A percentile compares a stretch with the other conserved stretches of the same genome.
phyloP scores from a whole-genome alignment of 164 flowering plant genomes.

The grape (Vitis vinifera) region DNA sequence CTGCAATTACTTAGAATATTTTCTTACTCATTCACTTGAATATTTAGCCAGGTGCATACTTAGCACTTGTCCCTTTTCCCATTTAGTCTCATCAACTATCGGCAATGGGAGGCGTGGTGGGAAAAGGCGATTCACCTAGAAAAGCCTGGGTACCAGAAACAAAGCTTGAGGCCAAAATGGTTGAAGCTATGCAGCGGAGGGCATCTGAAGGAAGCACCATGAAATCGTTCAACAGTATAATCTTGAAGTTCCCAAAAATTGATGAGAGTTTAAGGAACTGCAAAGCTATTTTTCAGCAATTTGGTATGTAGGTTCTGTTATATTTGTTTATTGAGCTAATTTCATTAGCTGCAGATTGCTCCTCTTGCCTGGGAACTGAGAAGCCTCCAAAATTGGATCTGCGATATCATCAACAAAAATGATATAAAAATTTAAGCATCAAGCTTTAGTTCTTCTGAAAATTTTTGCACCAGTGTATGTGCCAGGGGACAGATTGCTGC shows the following conservation, averaged over 20 bases:
- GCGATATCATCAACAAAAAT: background rate
- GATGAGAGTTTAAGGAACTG: slow-evolving; percentile 80
- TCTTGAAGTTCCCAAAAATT: slow-evolving; percentile 89
- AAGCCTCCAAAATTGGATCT: background rate
- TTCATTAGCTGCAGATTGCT: background rate
- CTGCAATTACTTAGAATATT: background rate
- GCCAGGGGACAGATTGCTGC: too few species aligned
- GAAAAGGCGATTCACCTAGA: slow-evolving; percentile 44
- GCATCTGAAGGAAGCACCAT: slow-evolving; percentile 59
- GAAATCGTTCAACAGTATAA: slow-evolving; percentile 79
- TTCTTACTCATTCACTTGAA: background rate
- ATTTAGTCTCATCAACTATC: background rate
- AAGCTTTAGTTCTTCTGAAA: background rate
- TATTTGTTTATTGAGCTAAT: background rate
- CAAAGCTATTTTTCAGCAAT: slow-evolving; percentile 70
- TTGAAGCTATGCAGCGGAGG: slow-evolving; percentile 73
- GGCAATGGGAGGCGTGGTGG: slow-evolving; percentile 70
- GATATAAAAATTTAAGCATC: background rate
- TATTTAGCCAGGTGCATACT: slow-evolving; percentile 1
- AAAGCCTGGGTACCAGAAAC: slow-evolving; percentile 52
- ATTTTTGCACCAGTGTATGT: background rate
- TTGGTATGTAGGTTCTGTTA: slow-evolving; percentile 46
- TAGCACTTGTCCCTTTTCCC: background rate
- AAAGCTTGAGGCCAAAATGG: slow-evolving; percentile 86
- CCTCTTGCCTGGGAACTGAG: background rate